Evolutionary conservation across 2,329 filamentous ascomycete genomes (phyloP), one percentile per base, ranked within the genome.

Genomic region (Aspergillus fumigatus): DNA sequence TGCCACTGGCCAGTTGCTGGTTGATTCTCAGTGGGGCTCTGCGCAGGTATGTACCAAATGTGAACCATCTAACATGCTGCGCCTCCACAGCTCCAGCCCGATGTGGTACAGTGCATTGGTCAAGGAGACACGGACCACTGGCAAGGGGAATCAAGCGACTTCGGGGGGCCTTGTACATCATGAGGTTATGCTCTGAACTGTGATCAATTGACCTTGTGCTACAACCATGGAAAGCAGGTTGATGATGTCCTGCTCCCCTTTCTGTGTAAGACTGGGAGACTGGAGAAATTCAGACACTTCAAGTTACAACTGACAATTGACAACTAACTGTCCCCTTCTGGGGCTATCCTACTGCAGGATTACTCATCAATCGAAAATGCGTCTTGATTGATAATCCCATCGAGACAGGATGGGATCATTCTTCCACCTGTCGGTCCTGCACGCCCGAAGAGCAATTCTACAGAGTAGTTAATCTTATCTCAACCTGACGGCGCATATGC

Each of bases 51-150:
- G 21, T 26, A 45, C 9, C 23, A 25, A 58, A 14, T 38, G 7
- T 17, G 32, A 38, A 38, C 32, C 32, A 17, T 38, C 51, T 52
- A 58, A 40, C 45, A 48, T 55, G 58, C 58, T 60, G 58, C 58
- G 58, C 58, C 58, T 60, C 58, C 58, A 60, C 58, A 32, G 52
- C 32, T 48, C 48, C 50, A 35, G 50, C 48, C 55, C 58, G 58
- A 56, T 51, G 53, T 60, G 56, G 58, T 58, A 56, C 48, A 50
- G 48, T 56, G 38, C 43, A 59, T 51, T 49, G 43, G 23, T 23
- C 32, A 7, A 17, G 14, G 32, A 38, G 32, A 38, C 43, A 26
- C 11, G 43, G 43, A 25, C 43, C 43, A 47, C 43, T 47, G 43
- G 43, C 19, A 47, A 47, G 43, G 11, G 21, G 43, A 47, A 23